Conservation (phyloP, 116 monocot species). For the Iris pallida region DNA sequence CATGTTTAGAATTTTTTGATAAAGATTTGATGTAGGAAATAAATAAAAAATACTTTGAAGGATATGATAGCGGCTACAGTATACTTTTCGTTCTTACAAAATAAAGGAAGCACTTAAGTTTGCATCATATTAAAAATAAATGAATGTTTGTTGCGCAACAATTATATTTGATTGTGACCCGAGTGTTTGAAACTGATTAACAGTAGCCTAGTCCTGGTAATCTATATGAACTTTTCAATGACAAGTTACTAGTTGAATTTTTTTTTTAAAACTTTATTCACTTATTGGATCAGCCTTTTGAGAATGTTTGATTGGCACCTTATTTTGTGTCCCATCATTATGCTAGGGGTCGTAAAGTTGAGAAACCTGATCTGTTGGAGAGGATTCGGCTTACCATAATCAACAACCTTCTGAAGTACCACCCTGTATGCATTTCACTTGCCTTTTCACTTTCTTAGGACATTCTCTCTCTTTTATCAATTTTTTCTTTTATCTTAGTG, state of each 20-base stretch:
- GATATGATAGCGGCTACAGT: neutral
- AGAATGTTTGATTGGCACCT: neutral
- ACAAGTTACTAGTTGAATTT: no score
- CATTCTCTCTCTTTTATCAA: neutral
- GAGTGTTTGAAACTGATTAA: no score
- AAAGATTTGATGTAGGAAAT: neutral
- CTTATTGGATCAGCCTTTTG: neutral
- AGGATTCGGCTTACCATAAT: conserved; percentile 87
- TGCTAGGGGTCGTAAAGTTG: conserved; percentile 79
- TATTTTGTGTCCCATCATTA: conserved; percentile 7
- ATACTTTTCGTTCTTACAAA: neutral
- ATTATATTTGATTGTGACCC: neutral
- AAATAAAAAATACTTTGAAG: neutral
- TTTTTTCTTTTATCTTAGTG: neutral
- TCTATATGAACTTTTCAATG: no score
- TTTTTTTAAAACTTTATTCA: no score
- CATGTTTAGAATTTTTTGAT: neutral
- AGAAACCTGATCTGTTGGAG: conserved; percentile 79
- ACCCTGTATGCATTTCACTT: conserved; percentile 54
- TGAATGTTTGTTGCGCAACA: neutral
- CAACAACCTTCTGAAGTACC: conserved; percentile 86
- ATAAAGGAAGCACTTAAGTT: neutral
- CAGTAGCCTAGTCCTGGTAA: no score
- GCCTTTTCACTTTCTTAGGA: neutral
- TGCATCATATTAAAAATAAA: neutral